A percentile compares a stretch with the other conserved stretches of the same genome.
Evolutionary conservation across 1,139 yeast genomes (phyloP).

Genomic region (Debaryomycetaceae sp.): DNA sequence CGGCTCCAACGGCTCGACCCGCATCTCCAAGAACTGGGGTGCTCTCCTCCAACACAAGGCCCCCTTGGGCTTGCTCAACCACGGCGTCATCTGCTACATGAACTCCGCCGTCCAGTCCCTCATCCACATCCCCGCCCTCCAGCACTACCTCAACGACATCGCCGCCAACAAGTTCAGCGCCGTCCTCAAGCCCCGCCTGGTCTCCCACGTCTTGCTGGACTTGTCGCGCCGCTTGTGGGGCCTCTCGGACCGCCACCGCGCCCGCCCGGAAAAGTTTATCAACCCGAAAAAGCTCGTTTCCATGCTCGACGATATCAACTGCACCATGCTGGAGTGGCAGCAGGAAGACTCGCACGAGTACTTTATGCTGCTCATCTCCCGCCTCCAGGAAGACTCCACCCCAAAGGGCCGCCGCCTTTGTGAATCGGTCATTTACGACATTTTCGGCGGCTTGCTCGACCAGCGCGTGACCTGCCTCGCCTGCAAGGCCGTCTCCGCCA

Average conservation of each 20-base stretch:
- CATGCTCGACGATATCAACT: constrained; percentile 74
- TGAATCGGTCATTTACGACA: constrained; percentile 76
- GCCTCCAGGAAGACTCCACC: constrained; percentile 85
- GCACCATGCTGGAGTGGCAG: constrained; percentile 95
- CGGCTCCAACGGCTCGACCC: constrained; percentile 47
- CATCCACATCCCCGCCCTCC: constrained; percentile 83
- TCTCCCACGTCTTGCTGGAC: constrained; percentile 63
- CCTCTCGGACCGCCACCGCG: constrained; percentile 18
- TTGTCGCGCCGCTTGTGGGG: constrained; percentile 62
- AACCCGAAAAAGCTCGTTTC: constrained; percentile 68
- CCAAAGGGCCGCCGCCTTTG: constrained; percentile 80
- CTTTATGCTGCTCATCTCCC: constrained; percentile 78
- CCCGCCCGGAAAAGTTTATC: constrained; percentile 27
- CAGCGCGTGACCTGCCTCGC: constrained; percentile 76
- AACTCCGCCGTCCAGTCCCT: constrained; percentile 89
- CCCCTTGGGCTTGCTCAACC: constrained; percentile 80
- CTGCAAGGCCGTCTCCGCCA: constrained; percentile 74
- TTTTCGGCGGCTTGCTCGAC: constrained; percentile 82
- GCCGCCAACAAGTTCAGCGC: constrained; percentile 37
- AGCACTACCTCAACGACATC: constrained; percentile 68
- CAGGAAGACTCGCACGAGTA: constrained; percentile 98
- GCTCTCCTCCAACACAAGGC: constrained; percentile 22
- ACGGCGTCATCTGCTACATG: constrained; percentile 95
- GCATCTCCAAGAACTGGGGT: constrained; percentile 57
- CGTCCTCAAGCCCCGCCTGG: constrained; percentile 44